Evolutionary conservation across 768 basidiomycete genomes (phyloP).

Genomic region (Pholiota conissans): DNA sequence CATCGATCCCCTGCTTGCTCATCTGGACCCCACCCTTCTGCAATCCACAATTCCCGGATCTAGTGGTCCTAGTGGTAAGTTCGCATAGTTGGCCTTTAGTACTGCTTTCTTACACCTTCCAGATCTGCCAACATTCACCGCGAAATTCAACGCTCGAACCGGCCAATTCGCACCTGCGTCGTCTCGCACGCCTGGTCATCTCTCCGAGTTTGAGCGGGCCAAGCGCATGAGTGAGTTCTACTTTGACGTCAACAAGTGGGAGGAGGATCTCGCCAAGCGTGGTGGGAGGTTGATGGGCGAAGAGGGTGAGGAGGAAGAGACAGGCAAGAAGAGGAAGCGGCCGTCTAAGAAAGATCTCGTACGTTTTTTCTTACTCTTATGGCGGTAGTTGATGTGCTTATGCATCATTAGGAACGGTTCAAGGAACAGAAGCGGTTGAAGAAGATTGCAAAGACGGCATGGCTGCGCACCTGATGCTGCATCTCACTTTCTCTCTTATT

Average conservation of each 20-base stretch:
- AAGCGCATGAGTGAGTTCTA: conserved; percentile 88
- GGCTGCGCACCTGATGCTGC: conserved; percentile 63
- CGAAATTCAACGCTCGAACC: conserved; percentile 82
- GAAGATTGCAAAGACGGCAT: conserved; percentile 87
- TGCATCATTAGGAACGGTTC: conserved; percentile 64
- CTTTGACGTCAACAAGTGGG: conserved; percentile 84
- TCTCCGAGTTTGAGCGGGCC: conserved; percentile 80
- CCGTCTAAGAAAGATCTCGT: conserved; percentile 86
- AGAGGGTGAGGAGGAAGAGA: conserved; percentile 46
- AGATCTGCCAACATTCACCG: conserved; percentile 50
- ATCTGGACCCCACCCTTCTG: conserved; percentile 77
- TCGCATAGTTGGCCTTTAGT: not conserved
- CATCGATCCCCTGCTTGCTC: conserved; percentile 80
- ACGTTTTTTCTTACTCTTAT: conserved; percentile 25
- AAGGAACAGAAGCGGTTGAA: conserved; percentile 80
- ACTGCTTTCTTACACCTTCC: not conserved
- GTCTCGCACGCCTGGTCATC: conserved; percentile 69
- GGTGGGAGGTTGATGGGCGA: conserved; percentile 34
- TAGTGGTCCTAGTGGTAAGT: conserved; percentile 26
- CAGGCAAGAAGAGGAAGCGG: conserved; percentile 72
- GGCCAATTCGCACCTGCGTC: conserved; percentile 70
- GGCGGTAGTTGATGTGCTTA: conserved; percentile 4
- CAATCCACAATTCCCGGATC: conserved; percentile 29
- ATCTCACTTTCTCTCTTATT: not conserved
- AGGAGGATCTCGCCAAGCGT: conserved; percentile 59